A percentile compares a stretch with the other conserved stretches of the same genome.
Evolutionary conservation across 768 basidiomycete species (phyloP).

Genomic region (Xanthoconium stramineum): DNA sequence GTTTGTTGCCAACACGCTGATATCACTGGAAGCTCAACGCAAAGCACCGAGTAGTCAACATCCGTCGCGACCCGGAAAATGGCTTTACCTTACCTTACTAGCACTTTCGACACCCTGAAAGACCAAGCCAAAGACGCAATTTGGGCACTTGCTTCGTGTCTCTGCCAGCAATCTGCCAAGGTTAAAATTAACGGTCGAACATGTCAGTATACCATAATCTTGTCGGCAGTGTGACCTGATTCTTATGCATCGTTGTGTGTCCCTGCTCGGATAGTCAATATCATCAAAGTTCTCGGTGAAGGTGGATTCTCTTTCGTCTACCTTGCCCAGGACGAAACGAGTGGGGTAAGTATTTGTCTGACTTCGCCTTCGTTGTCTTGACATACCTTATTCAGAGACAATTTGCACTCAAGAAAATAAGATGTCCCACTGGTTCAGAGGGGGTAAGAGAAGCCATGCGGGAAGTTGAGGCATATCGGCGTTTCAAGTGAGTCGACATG

Average conservation of each 20-base stretch:
- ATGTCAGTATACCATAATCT: constrained; percentile 52
- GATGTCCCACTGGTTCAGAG: constrained; percentile 85
- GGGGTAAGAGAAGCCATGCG: constrained; percentile 87
- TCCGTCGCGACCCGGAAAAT: constrained; percentile 14
- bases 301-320: constrained; percentile 95
- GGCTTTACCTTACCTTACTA: constrained; percentile 34
- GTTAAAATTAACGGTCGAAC: constrained; percentile 96
- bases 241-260: not conserved
- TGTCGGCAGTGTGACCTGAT: constrained; percentile 3
- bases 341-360: constrained; percentile 54
- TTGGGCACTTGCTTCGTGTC: constrained; percentile 76
- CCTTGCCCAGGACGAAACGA: constrained; percentile 80
- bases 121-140: constrained; percentile 81
- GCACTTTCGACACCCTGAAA: constrained; percentile 53
- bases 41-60: not conserved
- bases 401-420: constrained; percentile 96
- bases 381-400: constrained; percentile 51
- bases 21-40: not conserved
- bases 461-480: constrained; percentile 89
- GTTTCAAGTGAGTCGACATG: constrained; percentile 72
- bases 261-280: constrained; percentile 56
- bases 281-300: constrained; percentile 91
- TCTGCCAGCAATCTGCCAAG: constrained; percentile 78
- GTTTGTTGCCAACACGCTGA: not conserved
- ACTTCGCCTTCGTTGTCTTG: not conserved